Conservation (phyloP, 495 filamentous ascomycete genomes). For the Penicillium arizonense region DNA sequence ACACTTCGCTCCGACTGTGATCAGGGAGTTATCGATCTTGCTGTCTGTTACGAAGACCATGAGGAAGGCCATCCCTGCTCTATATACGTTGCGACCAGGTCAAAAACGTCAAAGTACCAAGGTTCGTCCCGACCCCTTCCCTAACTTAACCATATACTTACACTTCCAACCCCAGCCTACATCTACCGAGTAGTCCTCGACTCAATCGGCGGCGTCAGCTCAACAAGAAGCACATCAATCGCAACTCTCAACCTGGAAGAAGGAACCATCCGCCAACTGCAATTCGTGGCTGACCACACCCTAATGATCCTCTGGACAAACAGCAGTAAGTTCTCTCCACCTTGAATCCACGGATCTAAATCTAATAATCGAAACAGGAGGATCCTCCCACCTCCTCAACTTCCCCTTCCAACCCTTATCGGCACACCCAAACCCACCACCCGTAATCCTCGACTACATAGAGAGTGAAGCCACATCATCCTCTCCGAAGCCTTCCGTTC, state of each 20-base stretch:
- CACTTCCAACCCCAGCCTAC: conserved; percentile 33
- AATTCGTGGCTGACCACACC: conserved; percentile 55
- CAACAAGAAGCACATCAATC: conserved; percentile 40
- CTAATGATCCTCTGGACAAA: conserved; percentile 50
- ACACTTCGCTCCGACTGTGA: conserved; percentile 44
- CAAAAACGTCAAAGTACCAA: conserved; percentile 28
- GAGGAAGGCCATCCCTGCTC: conserved; percentile 27
- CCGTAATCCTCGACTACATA: conserved; percentile 16
- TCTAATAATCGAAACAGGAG: conserved; percentile 18
- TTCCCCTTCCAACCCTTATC: conserved; percentile 32
- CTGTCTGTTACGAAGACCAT: conserved; percentile 34
- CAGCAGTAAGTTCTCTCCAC: conserved; percentile 30
- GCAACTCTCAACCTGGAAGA: conserved; percentile 40
- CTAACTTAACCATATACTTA: not conserved
- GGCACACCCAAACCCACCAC: not conserved
- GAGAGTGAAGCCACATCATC: conserved; percentile 9
- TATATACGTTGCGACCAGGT: conserved; percentile 38
- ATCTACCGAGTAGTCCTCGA: conserved; percentile 49
- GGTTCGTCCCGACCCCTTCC: conserved; percentile 20
- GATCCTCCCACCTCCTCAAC: conserved; percentile 35
- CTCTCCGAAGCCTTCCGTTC: conserved; percentile 13
- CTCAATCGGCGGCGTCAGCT: conserved; percentile 56
- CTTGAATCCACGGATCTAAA: conserved; percentile 7
- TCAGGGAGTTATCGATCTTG: conserved; percentile 30
- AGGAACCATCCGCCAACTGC: conserved; percentile 49